Evolutionary conservation across 1,284 basidiomycete species (phyloP), one percentile per base, ranked within the genome.

Genomic region (Austropuccinia psidii): DNA sequence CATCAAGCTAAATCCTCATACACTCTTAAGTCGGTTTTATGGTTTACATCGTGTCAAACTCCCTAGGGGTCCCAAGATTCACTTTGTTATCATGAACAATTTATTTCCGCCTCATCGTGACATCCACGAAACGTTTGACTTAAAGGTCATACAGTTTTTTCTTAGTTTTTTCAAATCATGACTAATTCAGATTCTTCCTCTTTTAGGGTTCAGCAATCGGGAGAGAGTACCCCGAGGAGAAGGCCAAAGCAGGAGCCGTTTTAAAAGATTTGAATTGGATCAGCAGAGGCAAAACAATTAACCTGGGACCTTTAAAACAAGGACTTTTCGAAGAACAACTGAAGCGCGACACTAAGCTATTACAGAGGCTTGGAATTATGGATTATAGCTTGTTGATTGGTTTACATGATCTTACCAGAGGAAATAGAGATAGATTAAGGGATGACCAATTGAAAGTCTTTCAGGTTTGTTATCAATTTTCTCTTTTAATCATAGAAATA

Each of bases 71-170:
- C 85, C 86, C 66, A 98, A 98, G 84, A 98, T 98, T 73, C 95
- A 98, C 81, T 98, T 98, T 80, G 93, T 98, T 73, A 96, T 98
- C 83, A 98, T 98, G 94, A 98, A 98, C 85, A 98, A 98, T 81
- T 85, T 98, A 54, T 98, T 98, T 83, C 95, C 95, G 0, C 90
- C 95, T 0, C 95, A 98, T 83, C 88, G 92, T 77, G 96, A 98
- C 81, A 86, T 98, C 58, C 95, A 98, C 82, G 95, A 98, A 84
- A 96, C 94, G 39, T 98, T 91, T 80, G 95, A 98, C 81, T 84
- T 98, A 76, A 98, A 98, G 80, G 82, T 77, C 35, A 24, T 75
- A n/a, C n/a, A n/a, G n/a, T n/a, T n/a, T n/a, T n/a, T n/a, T n/a
- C n/a, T n/a, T n/a, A n/a, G n/a, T n/a, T n/a, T n/a, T n/a, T n/a